phyloP scores from a whole-genome alignment of 257 asterid genomes.

The Gardenia jasminoides region DNA sequence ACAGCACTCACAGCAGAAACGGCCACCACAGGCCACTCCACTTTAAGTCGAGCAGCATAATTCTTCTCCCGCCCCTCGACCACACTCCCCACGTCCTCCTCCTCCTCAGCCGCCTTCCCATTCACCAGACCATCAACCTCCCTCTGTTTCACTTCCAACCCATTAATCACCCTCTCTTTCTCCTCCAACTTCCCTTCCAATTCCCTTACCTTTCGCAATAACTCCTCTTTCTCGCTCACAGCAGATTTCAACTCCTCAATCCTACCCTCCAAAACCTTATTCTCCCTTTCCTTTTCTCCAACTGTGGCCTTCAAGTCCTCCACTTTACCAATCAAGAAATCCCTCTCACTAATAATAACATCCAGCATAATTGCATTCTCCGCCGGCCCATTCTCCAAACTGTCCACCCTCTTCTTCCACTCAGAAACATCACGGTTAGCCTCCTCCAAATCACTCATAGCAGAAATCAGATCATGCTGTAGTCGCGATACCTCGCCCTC shows the following conservation, averaged over 20 bases:
- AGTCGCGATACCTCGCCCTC: conserved; percentile 58
- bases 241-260: conserved; percentile 44
- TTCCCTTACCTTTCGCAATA: conserved; percentile 37
- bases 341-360: conserved; percentile 51
- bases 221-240: conserved; percentile 28
- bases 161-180: conserved; percentile 46
- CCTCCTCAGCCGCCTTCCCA: conserved; percentile 19
- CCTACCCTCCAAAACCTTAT: conserved; percentile 34
- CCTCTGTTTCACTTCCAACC: conserved; percentile 37
- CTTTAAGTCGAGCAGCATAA: conserved; percentile 22
- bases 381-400: conserved; percentile 33
- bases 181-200: conserved; percentile 49
- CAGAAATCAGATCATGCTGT: conserved; percentile 56
- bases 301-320: conserved; percentile 30
- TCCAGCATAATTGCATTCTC: conserved; percentile 44
- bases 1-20: conserved; percentile 50
- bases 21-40: conserved; percentile 43
- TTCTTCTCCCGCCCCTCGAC: conserved; percentile 26
- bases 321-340: conserved; percentile 40
- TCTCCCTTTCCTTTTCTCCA: conserved; percentile 38
- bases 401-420: conserved; percentile 44
- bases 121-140: conserved; percentile 24
- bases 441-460: conserved; percentile 50
- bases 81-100: conserved; percentile 19
- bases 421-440: conserved; percentile 33